These are phyloP conservation scores for Gentiana straminea DNA, from an alignment of 257 asterid species.

Conservation along the genomic window DNA sequence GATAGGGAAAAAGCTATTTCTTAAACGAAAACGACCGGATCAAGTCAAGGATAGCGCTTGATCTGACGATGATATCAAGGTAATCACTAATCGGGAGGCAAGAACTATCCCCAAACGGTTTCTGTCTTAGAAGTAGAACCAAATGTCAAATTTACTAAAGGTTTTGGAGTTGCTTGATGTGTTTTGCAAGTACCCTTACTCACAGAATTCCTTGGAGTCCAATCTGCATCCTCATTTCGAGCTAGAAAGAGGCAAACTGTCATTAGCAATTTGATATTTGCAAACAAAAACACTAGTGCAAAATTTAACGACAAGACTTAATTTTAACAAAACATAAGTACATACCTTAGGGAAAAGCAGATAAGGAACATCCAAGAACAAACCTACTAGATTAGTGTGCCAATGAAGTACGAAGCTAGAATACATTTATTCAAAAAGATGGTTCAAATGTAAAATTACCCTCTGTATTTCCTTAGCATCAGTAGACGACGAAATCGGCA, in stretches of 20 bases:
- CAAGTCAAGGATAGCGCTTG: too few relatives aligned
- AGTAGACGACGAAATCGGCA: too few relatives aligned
- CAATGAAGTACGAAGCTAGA: neutral
- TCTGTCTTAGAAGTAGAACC: too few relatives aligned
- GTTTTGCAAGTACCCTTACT: conserved; percentile 18
- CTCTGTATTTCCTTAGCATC: too few relatives aligned
- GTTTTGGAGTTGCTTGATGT: conserved; percentile 9
- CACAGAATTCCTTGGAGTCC: conserved; percentile 55
- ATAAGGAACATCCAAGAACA: neutral
- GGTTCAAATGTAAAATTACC: neutral
- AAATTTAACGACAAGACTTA: neutral
- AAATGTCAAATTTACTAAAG: too few relatives aligned
- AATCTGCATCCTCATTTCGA: conserved; percentile 70
- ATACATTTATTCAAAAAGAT: neutral
- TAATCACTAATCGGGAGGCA: too few relatives aligned
- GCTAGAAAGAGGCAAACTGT: conserved; percentile 36
- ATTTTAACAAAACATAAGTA: neutral
- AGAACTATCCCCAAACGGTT: too few relatives aligned
- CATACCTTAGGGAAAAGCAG: neutral
- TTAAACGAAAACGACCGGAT: too few relatives aligned
- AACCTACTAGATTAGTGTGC: neutral
- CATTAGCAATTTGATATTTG: conserved; percentile 6
- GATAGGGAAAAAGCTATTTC: too few relatives aligned
- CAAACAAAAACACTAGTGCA: neutral
- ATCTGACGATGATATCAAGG: too few relatives aligned